Conservation (phyloP, 2,329 filamentous ascomycete genomes). For the Berkeleyomyces basicola region DNA sequence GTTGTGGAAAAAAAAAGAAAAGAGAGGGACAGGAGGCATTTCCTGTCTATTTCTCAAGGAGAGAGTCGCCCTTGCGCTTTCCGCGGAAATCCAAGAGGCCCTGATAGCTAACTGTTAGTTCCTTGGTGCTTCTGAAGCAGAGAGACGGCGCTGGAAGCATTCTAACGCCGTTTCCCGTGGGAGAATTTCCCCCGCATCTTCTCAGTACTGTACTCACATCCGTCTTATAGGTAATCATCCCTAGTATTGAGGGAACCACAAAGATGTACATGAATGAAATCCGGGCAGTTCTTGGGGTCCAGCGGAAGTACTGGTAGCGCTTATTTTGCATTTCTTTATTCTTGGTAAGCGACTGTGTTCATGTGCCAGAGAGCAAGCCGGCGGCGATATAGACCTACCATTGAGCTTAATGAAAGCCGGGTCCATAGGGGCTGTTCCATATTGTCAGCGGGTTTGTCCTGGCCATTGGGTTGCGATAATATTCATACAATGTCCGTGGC, state of each 20-base stretch:
- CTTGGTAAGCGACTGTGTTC: background rate
- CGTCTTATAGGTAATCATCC: slow-evolving; percentile 58
- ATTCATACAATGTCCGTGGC: slow-evolving; percentile 10
- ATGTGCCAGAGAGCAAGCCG: background rate
- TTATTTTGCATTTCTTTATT: slow-evolving; percentile 59
- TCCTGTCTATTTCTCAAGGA: slow-evolving; percentile 52
- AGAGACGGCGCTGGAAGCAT: background rate
- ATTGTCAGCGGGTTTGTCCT: background rate
- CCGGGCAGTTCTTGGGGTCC: slow-evolving; percentile 69
- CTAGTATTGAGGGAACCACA: slow-evolving; percentile 53
- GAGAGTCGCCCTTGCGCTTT: slow-evolving; percentile 76
- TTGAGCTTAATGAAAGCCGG: slow-evolving; percentile 14
- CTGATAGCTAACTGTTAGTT: slow-evolving; percentile 29
- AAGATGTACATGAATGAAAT: slow-evolving; percentile 63
- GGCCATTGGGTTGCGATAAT: background rate
- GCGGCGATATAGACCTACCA: slow-evolving; percentile 1
- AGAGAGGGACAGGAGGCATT: background rate
- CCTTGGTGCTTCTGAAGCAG: background rate
- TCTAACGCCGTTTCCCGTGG: background rate
- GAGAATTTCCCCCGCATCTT: background rate
- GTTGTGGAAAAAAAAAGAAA: background rate
- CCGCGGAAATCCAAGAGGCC: slow-evolving; percentile 73
- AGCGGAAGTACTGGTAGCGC: slow-evolving; percentile 90
- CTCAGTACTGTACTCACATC: slow-evolving; percentile 52
- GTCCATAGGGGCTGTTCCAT: slow-evolving; percentile 12